These are phyloP conservation scores for Yarrowia phangngaensis DNA, from an alignment of 805 yeast genomes.

Conservation along the genomic window DNA sequence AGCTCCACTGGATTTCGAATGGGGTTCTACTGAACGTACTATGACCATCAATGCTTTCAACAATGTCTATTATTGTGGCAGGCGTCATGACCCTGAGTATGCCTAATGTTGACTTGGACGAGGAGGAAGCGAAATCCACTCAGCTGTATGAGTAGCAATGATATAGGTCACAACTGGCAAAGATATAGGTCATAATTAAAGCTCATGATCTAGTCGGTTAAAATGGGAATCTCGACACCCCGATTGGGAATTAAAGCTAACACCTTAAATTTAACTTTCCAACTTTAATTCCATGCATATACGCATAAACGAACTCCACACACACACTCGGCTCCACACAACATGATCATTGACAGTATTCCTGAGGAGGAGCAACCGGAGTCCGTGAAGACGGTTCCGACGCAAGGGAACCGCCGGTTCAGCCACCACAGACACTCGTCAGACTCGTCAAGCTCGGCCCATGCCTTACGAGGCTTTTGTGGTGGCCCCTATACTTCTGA, in stretches of 20 bases:
- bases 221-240: no score
- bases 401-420: constrained; percentile 11
- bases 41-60: constrained; percentile 26
- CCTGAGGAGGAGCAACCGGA: constrained; percentile 26
- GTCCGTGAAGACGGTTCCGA: constrained; percentile 18
- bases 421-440: constrained; percentile 20
- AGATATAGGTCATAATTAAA: no score
- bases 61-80: constrained; percentile 22
- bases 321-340: no score
- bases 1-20: not conserved
- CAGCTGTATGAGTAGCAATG: no score
- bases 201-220: no score
- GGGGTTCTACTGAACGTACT: constrained; percentile 22
- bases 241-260: no score
- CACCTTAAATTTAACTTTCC: no score
- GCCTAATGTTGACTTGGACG: constrained; percentile 20
- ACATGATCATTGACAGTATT: constrained; percentile 23
- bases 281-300: no score
- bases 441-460: constrained; percentile 15
- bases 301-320: no score
- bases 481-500: constrained; percentile 14
- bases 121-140: no score
- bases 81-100: constrained; percentile 20
- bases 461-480: constrained; percentile 22
- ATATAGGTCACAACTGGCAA: no score